Percentiles rank a stretch among this genome's conserved stretches.
Conservation (phyloP, 2,329 filamentous ascomycete species). For the Monilinia aucupariae region DNA sequence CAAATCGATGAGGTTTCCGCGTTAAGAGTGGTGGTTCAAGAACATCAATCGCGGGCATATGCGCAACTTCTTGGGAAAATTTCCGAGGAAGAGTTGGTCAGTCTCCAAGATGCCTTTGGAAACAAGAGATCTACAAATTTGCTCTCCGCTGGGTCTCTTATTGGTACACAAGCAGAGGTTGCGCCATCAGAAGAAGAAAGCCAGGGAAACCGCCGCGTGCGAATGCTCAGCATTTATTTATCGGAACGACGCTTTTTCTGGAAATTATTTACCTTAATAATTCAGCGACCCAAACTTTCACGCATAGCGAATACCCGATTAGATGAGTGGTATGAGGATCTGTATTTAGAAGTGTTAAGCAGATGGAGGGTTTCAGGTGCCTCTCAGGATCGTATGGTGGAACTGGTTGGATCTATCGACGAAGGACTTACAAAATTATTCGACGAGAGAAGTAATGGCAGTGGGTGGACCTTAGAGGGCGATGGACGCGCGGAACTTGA, state of each 20-base stretch:
- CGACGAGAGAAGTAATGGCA: slow-evolving; percentile 35
- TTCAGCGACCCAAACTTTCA: slow-evolving; percentile 8
- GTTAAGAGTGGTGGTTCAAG: slow-evolving; percentile 71
- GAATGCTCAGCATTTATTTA: slow-evolving; percentile 67
- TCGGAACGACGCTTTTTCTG: slow-evolving; percentile 64
- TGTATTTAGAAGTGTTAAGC: not conserved
- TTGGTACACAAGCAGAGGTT: slow-evolving; percentile 35
- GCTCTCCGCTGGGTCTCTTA: slow-evolving; percentile 40
- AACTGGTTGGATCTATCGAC: slow-evolving; percentile 46
- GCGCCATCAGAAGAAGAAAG: slow-evolving; percentile 59
- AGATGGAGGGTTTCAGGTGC: slow-evolving; percentile 12
- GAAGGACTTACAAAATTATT: slow-evolving; percentile 41
- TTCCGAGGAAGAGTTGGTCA: slow-evolving; percentile 71
- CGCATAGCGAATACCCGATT: not conserved
- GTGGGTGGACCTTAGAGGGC: slow-evolving; percentile 42
- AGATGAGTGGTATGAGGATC: slow-evolving; percentile 8
- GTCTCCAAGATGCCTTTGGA: slow-evolving; percentile 68
- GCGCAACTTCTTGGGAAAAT: slow-evolving; percentile 65
- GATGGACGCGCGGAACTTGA: slow-evolving; percentile 49
- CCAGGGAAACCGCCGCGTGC: slow-evolving; percentile 54
- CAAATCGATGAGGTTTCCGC: slow-evolving; percentile 77
- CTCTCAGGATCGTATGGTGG: slow-evolving; percentile 21
- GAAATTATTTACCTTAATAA: slow-evolving; percentile 42
- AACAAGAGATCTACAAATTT: slow-evolving; percentile 56
- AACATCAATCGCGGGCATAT: slow-evolving; percentile 78